Evolutionary conservation across 805 yeast species (phyloP), one percentile per base, ranked within the genome.

Genomic region (Teunomyces panamensis): DNA sequence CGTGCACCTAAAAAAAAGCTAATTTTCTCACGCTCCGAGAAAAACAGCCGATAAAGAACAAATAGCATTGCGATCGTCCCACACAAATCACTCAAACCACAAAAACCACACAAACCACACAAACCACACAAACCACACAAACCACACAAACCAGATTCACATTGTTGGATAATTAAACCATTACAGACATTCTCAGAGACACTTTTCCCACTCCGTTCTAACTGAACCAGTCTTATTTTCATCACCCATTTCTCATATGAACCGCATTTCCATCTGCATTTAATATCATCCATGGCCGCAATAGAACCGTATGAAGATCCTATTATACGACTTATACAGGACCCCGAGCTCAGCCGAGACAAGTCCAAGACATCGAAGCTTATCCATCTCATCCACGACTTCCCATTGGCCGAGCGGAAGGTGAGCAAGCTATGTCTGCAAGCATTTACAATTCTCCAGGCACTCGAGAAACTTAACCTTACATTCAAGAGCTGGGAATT

Each of bases 401-500:
- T 79, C 43, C 68, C 75, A 6, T 47, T 70, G 29, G 56, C 70
- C 1, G 82, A 77, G 53, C 49, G 70, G 16, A 70, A 70, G 49
- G 64, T 79, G 11, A 73, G 75, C 43, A 69, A 74, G 46, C 67
- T 77, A 56, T 80, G 85, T 56, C 75, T 70, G 47, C 64, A 73
- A 29, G 66, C 76, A 7, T 67, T 79, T 47, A 72, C 73, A 47
- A 72, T 78, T 4, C 61, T 80, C 29, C 71, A 79, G 52, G 74
- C 78, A 39, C 62, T 80, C 36, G 84, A 80, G 60, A 72, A 73
- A 50, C 67, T 77, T 16, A 78, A 75, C 51, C 59, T 74, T 32
- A 69, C 66, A 30, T 64, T 77, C 42, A 71, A 75, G 49, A 75
- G 76, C 50, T 80, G 84, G 85, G 82, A 79, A 45, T 79, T 80